Base-by-base conservation (phyloP, 257 asterid genomes). In the Solanum arcanum region DNA sequence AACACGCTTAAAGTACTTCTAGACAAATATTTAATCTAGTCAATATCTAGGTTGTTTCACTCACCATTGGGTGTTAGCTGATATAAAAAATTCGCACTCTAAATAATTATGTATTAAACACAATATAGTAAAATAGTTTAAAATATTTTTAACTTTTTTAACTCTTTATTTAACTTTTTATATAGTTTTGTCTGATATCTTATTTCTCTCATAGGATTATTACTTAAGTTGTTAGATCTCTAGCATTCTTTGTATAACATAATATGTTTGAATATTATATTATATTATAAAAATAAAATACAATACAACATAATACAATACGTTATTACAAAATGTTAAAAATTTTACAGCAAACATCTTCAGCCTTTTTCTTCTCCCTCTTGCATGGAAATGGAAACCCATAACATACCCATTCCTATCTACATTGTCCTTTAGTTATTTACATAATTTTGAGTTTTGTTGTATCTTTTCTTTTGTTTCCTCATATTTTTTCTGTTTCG, bases 341-440 rank as follows among this genome's bases (percentile, higher is more conserved):
- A 78, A 16, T 80, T 47, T 47, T 80, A 47, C 25, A 16, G 35
- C 42, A 9, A 78, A 33, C 41, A 31, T 80, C 29, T 47, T 78
- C 84, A 78, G 84, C 25, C n/a, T 27, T 78, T 23, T 16, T 16
- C 3, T 16, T 27, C 42, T 68, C 60, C 11, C 80, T 44, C 81
- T 81, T 12, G 87, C 86, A 89, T 92, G 93, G 94, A 60, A 5
- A 35, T 5, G 7, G 6, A 35, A 88, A 89, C 92, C 96, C 96
- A 93, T 92, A 86, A 91, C 91, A 73, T 83, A 83, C 70, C 92
- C 92, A 92, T 89, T 73, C 92, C 91, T 88, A 87, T 85, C 88
- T 60, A 93, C 92, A 88, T 86, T 88, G 90, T 85, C 69, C 84
- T 80, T 15, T 44, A 41, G 66, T 46, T 31, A 23, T 70, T 44